A percentile compares a stretch with the other conserved stretches of the same genome.
Evolutionary conservation across 1,284 basidiomycete genomes (phyloP).

Genomic region (Naganishia albida): DNA sequence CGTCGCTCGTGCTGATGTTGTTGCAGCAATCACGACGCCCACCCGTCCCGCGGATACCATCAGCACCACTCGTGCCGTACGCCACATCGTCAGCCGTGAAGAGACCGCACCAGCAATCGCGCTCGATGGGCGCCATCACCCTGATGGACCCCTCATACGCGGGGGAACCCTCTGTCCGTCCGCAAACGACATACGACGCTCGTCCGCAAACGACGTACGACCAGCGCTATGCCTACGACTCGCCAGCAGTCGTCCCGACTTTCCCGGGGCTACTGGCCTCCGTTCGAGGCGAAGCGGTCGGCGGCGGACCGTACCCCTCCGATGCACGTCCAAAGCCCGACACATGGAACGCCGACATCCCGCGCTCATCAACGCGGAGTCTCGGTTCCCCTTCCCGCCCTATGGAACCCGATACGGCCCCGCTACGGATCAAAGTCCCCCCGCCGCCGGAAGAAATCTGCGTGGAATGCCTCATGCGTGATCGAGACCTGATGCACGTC

Average conservation of each 20-base stretch:
- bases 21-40: not conserved
- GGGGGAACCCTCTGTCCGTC: not conserved
- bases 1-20: not conserved
- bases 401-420: not conserved
- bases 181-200: conserved; percentile 3
- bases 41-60: not conserved
- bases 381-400: not conserved
- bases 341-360: not conserved
- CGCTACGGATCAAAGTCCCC: conserved; percentile 32
- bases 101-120: conserved; percentile 18
- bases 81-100: not conserved
- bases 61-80: not conserved
- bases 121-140: conserved; percentile 16
- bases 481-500: conserved; percentile 97
- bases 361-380: not conserved
- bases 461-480: conserved; percentile 97
- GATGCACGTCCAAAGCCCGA: conserved; percentile 7
- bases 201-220: not conserved
- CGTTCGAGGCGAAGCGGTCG: conserved; percentile 1
- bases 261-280: conserved; percentile 11
- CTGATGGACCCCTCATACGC: not conserved
- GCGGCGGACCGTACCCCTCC: conserved; percentile 12
- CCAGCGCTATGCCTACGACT: not conserved
- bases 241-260: conserved; percentile 1
- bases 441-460: conserved; percentile 69